Evolutionary conservation across 371 early-diverging fungal species (phyloP), one percentile per base, ranked within the genome.

Genomic region (Nematocida parisii): DNA sequence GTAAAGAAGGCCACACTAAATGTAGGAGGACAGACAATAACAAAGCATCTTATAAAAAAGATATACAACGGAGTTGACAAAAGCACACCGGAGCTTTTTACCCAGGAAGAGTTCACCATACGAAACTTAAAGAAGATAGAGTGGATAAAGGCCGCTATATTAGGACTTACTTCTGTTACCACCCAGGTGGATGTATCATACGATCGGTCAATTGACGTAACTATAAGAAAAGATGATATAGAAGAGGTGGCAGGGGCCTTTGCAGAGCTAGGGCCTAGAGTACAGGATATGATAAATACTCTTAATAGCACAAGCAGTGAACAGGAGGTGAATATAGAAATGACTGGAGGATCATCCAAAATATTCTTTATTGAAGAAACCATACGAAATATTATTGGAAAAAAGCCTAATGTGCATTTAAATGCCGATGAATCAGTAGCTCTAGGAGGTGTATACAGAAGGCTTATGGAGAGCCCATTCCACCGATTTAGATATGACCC

Each of bases 401-500:
- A 40, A 22, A 64, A 56, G 62, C 57, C 80, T 5, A 56, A 77
- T 5, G 39, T 77, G 15, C 80, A 67, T n/a, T 42, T 77, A 27
- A 77, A 77, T 47, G 54, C 68, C 45, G 80, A 77, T 56, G 80
- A 77, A 45, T 64, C 80, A 6, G 71, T 54, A 5, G 80, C 80
- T 3, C 71, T 77, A 5, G 80, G 80, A 2, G 80, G 80, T 11
- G 68, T 77, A 13, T 77, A 70, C 62, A 40, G 71, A 22, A 67
- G 46, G 70, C 80, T 77, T 39, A 77, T 77, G 80, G 80, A 77
- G 5, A 70, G 71, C 47, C 42, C 67, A 9, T 71, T 66, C 71
- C 80, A 77, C 55, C 7, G 80, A n/a, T 77, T 77, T 47, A 68
- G 80, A 60, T 77, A 46, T 20, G 80, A 77, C 55, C 80, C 80